phyloP scores from a whole-genome alignment of 2,329 filamentous ascomycete genomes.

The Rugonectria rugulosa region DNA sequence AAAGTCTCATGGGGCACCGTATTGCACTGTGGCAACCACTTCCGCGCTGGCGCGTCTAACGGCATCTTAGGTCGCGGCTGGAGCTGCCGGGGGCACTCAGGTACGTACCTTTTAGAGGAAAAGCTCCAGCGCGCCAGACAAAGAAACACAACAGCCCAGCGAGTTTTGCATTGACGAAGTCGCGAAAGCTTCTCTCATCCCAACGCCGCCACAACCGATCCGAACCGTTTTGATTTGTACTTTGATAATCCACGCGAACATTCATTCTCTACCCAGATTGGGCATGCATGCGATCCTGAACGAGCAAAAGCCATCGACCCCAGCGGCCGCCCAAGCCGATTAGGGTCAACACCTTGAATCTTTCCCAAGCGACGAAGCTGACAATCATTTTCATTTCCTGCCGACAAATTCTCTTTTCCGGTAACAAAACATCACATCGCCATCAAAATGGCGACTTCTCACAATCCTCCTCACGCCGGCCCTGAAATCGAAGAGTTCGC shows the following conservation, averaged over 20 bases:
- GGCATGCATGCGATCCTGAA: conserved; percentile 36
- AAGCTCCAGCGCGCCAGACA: conserved; percentile 33
- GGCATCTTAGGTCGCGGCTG: not conserved
- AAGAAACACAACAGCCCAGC: conserved; percentile 36
- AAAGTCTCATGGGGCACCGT: not conserved
- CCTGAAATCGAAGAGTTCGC: conserved; percentile 90
- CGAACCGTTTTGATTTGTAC: conserved; percentile 6
- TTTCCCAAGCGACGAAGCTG: conserved; percentile 8
- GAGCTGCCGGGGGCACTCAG: conserved; percentile 6
- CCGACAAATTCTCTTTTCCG: too few species aligned
- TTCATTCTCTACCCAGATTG: conserved; percentile 14
- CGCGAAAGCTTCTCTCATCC: conserved; percentile 21
- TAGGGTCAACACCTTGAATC: conserved; percentile 33
- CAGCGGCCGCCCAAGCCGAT: conserved; percentile 36
- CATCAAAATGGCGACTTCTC: conserved; percentile 13
- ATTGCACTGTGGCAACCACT: conserved; percentile 24
- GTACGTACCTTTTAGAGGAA: conserved; percentile 29
- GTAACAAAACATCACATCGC: too few species aligned
- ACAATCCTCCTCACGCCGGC: conserved; percentile 54
- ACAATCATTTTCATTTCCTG: not conserved
- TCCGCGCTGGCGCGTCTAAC: conserved; percentile 27
- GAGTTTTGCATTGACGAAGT: conserved; percentile 29
- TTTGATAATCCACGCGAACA: conserved; percentile 17
- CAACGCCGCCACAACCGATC: conserved; percentile 16
- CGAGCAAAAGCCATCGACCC: conserved; percentile 33